Conservation (phyloP, 2,329 filamentous ascomycete genomes). For the Aspergillus texensis region DNA sequence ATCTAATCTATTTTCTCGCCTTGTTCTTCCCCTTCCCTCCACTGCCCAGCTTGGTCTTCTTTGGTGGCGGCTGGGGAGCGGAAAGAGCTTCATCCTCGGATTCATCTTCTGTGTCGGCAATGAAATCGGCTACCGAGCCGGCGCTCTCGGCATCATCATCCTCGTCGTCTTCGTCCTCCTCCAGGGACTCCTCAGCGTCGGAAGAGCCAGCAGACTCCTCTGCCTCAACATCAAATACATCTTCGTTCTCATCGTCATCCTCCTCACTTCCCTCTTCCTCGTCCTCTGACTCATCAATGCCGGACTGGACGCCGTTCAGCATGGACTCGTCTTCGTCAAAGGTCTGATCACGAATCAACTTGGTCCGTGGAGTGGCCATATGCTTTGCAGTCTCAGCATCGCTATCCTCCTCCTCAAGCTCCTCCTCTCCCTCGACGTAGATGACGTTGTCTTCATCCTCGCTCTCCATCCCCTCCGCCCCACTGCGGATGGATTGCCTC, state of each 20-base stretch:
- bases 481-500: conserved; percentile 67
- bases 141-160: conserved; percentile 66
- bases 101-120: conserved; percentile 52
- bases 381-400: conserved; percentile 32
- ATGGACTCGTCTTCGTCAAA: conserved; percentile 48
- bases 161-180: conserved; percentile 65
- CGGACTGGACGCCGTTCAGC: conserved; percentile 40
- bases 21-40: conserved; percentile 37
- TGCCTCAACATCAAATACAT: conserved; percentile 49
- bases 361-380: conserved; percentile 34
- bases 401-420: conserved; percentile 50
- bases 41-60: conserved; percentile 37
- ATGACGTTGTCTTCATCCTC: conserved; percentile 74
- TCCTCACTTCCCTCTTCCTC: conserved; percentile 63
- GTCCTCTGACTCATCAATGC: conserved; percentile 43
- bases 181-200: conserved; percentile 54
- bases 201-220: conserved; percentile 46
- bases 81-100: conserved; percentile 31
- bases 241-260: conserved; percentile 43
- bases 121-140: conserved; percentile 48
- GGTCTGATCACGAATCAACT: conserved; percentile 39
- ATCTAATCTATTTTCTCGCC: conserved; percentile 36
- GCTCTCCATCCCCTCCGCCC: conserved; percentile 41
- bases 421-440: conserved; percentile 82
- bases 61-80: conserved; percentile 33